These are phyloP conservation scores for Phytophthora crassamura DNA, from an alignment of 352 stramenopile species.

Conservation along the genomic window DNA sequence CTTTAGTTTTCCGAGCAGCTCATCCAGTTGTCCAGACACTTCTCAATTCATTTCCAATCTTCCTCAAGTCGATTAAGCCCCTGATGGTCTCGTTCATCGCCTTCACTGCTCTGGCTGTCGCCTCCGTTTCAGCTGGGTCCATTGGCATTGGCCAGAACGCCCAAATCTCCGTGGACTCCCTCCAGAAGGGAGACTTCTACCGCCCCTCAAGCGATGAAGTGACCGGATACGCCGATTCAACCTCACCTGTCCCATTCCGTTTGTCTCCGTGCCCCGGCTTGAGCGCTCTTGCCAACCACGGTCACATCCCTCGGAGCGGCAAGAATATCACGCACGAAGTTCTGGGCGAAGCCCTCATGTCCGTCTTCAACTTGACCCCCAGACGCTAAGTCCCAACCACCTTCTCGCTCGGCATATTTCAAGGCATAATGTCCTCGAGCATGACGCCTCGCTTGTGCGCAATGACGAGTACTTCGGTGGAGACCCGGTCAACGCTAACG, in stretches of 20 bases:
- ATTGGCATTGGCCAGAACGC: conserved; percentile 11
- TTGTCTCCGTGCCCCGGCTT: conserved; percentile 49
- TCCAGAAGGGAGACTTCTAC: conserved; percentile 39
- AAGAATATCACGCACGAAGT: conserved; percentile 44
- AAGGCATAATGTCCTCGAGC: conserved; percentile 53
- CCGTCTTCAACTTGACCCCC: conserved; percentile 41
- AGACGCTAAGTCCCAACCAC: conserved; percentile 29
- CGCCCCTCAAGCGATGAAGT: conserved; percentile 36
- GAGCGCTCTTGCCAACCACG: conserved; percentile 63
- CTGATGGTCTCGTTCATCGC: conserved; percentile 24
- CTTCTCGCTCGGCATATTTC: conserved; percentile 39
- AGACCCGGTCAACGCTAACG: conserved; percentile 31
- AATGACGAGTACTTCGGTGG: conserved; percentile 33
- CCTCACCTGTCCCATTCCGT: conserved; percentile 32
- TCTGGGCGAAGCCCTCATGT: conserved; percentile 29
- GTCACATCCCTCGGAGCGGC: conserved; percentile 52
- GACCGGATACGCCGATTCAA: conserved; percentile 34
- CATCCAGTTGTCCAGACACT: conserved; percentile 19
- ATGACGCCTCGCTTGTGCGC: conserved; percentile 51
- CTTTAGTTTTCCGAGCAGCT: conserved; percentile 7
- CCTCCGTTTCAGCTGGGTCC: conserved; percentile 23
- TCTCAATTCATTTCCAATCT: conserved; percentile 21
- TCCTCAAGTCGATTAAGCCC: background rate
- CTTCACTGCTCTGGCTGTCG: conserved; percentile 9
- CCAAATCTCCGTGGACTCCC: conserved; percentile 20